phyloP scores from a whole-genome alignment of 2,329 filamentous ascomycete genomes.

The Fusarium virguliforme region DNA sequence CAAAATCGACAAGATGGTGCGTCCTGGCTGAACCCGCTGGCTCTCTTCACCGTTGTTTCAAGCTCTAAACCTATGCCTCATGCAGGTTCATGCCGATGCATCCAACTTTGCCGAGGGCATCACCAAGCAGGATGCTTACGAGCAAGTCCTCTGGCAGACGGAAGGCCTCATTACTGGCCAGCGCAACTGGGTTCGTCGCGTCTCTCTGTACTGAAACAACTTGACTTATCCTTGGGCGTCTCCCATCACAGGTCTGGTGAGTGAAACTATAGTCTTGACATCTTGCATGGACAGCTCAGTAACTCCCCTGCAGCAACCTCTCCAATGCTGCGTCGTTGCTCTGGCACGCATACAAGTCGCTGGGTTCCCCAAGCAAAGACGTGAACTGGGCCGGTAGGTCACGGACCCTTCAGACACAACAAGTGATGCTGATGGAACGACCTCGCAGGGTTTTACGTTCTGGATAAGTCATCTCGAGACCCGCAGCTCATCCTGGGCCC shows the following conservation, averaged over 20 bases:
- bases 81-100: constrained; percentile 82
- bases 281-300: constrained; percentile 8
- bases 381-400: constrained; percentile 83
- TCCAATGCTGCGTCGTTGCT: constrained; percentile 82
- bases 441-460: constrained; percentile 78
- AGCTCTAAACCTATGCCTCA: constrained; percentile 20
- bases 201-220: constrained; percentile 12
- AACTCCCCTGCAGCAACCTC: constrained; percentile 73
- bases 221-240: constrained; percentile 36
- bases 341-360: constrained; percentile 85
- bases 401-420: constrained; percentile 16
- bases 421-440: constrained; percentile 27
- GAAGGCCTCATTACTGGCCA: constrained; percentile 80
- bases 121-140: constrained; percentile 81
- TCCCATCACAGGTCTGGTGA: constrained; percentile 49
- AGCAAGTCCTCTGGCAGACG: constrained; percentile 80
- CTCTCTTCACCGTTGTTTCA: background rate
- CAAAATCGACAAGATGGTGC: constrained; percentile 39
- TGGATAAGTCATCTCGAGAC: constrained; percentile 65
- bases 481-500: constrained; percentile 81
- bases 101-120: constrained; percentile 79
- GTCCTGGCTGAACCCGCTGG: background rate
- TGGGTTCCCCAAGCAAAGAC: constrained; percentile 74
- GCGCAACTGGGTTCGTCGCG: constrained; percentile 79
- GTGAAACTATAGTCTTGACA: constrained; percentile 10